Percentiles rank a stretch among this genome's conserved stretches.
Evolutionary conservation across 768 basidiomycete species (phyloP).

Genomic region (Termitomyces titanicus): DNA sequence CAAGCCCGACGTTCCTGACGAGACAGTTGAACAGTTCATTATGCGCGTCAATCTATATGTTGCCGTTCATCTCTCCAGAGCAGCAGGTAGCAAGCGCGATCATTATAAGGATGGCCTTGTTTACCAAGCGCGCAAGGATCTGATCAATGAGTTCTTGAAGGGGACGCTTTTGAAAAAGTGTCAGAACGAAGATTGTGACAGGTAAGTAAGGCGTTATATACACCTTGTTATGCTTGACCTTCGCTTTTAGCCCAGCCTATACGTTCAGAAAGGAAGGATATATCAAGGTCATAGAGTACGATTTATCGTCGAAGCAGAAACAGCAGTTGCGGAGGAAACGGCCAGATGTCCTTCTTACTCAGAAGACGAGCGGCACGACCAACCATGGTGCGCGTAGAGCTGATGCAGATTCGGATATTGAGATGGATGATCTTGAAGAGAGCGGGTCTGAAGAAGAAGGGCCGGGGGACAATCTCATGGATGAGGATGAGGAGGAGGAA

Average conservation of each 20-base stretch:
- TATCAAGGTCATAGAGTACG: constrained; percentile 93
- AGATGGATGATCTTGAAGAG: constrained; percentile 46
- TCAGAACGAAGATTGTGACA: constrained; percentile 69
- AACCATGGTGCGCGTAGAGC: constrained; percentile 20
- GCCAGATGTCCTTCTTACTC: constrained; percentile 70
- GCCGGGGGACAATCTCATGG: constrained; percentile 47
- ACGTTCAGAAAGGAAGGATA: constrained; percentile 93
- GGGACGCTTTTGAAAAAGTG: constrained; percentile 68
- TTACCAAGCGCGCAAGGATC: constrained; percentile 80
- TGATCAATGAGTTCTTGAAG: constrained; percentile 81
- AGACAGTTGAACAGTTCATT: constrained; percentile 60
- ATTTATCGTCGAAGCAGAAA: constrained; percentile 79
- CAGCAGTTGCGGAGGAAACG: constrained; percentile 53
- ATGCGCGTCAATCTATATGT: constrained; percentile 66
- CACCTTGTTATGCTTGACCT: constrained; percentile 5
- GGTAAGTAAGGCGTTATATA: constrained; percentile 48
- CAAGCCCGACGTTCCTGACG: constrained; percentile 36
- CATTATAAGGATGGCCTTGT: constrained; percentile 87
- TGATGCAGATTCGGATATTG: constrained; percentile 42
- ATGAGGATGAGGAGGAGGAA: constrained; percentile 35
- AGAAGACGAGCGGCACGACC: constrained; percentile 33
- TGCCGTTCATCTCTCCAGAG: constrained; percentile 44
- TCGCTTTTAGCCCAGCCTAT: constrained; percentile 56
- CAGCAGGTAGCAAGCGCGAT: constrained; percentile 63
- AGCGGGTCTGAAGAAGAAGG: constrained; percentile 29